Evolutionary conservation across 2,329 filamentous ascomycete genomes (phyloP).

Genomic region (Alternaria alternata): DNA sequence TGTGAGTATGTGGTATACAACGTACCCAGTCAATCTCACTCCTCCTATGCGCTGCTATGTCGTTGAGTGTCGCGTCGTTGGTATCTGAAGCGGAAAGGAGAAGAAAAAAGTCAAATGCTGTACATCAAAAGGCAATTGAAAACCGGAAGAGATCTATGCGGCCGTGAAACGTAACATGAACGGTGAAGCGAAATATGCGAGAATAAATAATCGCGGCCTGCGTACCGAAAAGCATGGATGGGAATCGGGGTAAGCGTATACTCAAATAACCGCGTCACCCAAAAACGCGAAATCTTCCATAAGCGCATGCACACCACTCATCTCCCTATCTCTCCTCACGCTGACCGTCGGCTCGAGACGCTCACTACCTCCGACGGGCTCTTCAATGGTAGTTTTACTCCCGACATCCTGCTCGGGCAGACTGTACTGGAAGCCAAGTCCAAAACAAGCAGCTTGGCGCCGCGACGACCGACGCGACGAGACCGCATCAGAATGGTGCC

Average conservation of each 20-base stretch:
- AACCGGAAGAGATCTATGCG: background rate
- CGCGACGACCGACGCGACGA: conserved; percentile 25
- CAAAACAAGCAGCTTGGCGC: conserved; percentile 44
- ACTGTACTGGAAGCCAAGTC: conserved; percentile 46
- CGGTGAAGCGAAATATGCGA: background rate
- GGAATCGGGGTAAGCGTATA: background rate
- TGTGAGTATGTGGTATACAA: background rate
- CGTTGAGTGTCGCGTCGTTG: conserved; percentile 2
- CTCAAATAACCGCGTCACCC: conserved; percentile 40
- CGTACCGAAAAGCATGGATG: background rate
- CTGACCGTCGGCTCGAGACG: conserved; percentile 10
- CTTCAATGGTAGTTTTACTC: conserved; percentile 41
- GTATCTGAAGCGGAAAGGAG: background rate
- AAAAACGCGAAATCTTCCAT: conserved; percentile 48
- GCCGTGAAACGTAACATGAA: conserved; percentile 1
- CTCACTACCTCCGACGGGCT: conserved; percentile 6
- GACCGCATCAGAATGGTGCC: conserved; percentile 15
- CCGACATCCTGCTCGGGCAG: conserved; percentile 39
- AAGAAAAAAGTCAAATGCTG: background rate
- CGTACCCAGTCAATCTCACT: background rate
- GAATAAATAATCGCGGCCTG: background rate
- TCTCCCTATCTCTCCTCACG: conserved; percentile 31
- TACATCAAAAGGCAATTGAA: conserved; percentile 4
- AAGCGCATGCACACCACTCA: conserved; percentile 35
- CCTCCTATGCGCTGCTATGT: background rate